Evolutionary conservation across 2,329 filamentous ascomycete genomes (phyloP).

Genomic region (Aureobasidium sp.): DNA sequence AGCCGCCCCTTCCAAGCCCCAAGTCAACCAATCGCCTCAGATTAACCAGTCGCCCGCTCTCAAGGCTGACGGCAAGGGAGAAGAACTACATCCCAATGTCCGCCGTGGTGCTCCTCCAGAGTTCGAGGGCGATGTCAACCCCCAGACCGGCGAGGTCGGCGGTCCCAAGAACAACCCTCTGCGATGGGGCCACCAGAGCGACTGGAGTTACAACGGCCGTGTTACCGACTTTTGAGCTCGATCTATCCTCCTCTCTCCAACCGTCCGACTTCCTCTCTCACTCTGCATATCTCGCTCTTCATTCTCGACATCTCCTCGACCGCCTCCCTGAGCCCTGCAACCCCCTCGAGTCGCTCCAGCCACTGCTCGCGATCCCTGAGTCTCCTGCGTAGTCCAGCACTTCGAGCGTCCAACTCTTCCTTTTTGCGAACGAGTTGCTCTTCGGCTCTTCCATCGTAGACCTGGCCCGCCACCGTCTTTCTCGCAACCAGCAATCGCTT

Average conservation of each 20-base stretch:
- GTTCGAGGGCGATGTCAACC: conserved; percentile 88
- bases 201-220: conserved; percentile 92
- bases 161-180: conserved; percentile 96
- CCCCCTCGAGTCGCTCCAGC: conserved; percentile 5
- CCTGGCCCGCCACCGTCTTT: conserved; percentile 21
- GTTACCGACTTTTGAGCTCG: conserved; percentile 74
- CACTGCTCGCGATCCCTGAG: conserved; percentile 12
- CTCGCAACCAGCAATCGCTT: conserved; percentile 32
- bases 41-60: conserved; percentile 36
- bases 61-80: conserved; percentile 51
- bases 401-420: not conserved
- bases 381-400: not conserved
- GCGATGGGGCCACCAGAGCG: conserved; percentile 68
- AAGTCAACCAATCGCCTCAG: conserved; percentile 24
- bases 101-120: conserved; percentile 75
- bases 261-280: conserved; percentile 27
- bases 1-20: conserved; percentile 21
- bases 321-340: not conserved
- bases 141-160: conserved; percentile 88
- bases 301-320: conserved; percentile 19
- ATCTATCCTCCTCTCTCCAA: conserved; percentile 21
- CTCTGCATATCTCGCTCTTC: conserved; percentile 28
- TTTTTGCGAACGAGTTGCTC: conserved; percentile 11
- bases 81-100: conserved; percentile 63
- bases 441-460: conserved; percentile 23